Percentiles rank a stretch among this genome's conserved stretches.
phyloP scores from a whole-genome alignment of 768 basidiomycete genomes.

The Candolleomyces eurysporus region DNA sequence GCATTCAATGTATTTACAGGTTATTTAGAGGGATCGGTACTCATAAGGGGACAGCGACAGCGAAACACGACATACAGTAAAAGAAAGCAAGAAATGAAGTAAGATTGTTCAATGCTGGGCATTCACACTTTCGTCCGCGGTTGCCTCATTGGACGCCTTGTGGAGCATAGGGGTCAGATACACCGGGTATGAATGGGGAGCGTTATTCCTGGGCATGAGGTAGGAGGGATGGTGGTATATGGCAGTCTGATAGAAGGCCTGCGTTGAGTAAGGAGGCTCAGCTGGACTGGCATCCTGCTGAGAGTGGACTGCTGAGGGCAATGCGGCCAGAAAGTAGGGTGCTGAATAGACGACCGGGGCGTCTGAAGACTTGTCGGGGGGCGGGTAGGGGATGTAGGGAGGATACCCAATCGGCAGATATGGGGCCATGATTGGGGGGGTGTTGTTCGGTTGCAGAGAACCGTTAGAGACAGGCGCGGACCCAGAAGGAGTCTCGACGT shows the following conservation, averaged over 20 bases:
- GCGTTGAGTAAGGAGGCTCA: slow-evolving; percentile 12
- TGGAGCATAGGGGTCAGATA: not conserved
- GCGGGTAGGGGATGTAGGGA: slow-evolving; percentile 54
- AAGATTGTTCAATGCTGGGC: not conserved
- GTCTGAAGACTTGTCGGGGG: slow-evolving; percentile 44
- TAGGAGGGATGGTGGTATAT: not conserved
- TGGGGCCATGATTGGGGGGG: slow-evolving; percentile 28
- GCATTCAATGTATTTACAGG: not conserved
- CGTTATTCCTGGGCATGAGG: not conserved
- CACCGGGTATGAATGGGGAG: not conserved
- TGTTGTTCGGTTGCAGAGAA: slow-evolving; percentile 26
- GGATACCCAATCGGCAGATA: slow-evolving; percentile 57
- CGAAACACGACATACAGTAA: not conserved
- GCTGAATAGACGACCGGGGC: slow-evolving; percentile 51
- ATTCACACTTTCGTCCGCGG: no score
- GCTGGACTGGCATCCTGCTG: slow-evolving; percentile 25
- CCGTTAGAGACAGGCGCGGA: slow-evolving; percentile 35
- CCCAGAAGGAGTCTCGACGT: slow-evolving; percentile 40
- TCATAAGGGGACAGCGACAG: not conserved
- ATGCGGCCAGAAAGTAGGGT: slow-evolving; percentile 44
- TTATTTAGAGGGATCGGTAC: not conserved
- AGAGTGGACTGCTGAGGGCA: slow-evolving; percentile 28
- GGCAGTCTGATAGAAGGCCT: slow-evolving; percentile 22
- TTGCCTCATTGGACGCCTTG: not conserved
- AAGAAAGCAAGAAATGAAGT: not conserved